phyloP scores from a whole-genome alignment of 352 stramenopile species.

The Vaucheria bursata region DNA sequence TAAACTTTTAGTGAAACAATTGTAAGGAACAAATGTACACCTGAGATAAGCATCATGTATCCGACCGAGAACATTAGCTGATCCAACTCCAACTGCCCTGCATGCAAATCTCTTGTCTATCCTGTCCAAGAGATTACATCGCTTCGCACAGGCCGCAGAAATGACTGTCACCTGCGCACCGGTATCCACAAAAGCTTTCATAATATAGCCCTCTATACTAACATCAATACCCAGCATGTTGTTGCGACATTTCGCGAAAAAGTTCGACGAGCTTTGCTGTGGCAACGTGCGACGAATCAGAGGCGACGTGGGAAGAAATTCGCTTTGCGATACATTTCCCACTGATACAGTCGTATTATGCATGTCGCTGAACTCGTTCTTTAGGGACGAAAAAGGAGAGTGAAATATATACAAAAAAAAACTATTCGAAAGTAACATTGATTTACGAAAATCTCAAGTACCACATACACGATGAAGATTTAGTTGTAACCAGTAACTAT shows the following conservation, averaged over 20 bases:
- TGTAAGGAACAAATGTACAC: too few relatives aligned
- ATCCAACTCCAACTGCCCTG: slow-evolving; percentile 69
- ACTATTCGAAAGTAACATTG: too few relatives aligned
- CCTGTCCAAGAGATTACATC: slow-evolving; percentile 74
- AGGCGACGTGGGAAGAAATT: neutral
- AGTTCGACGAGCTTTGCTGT: neutral
- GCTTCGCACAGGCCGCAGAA: slow-evolving; percentile 74
- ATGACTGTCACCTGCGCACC: slow-evolving; percentile 61
- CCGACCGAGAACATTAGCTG: slow-evolving; percentile 71
- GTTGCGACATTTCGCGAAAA: too few relatives aligned
- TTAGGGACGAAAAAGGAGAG: too few relatives aligned
- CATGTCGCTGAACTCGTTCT: too few relatives aligned
- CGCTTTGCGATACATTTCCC: neutral
- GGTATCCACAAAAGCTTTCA: slow-evolving; percentile 40
- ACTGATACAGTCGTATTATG: too few relatives aligned
- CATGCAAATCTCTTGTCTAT: slow-evolving; percentile 70
- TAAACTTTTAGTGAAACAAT: neutral
- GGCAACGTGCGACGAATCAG: neutral
- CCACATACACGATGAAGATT: too few relatives aligned
- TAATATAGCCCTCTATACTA: slow-evolving; percentile 19
- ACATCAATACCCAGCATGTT: slow-evolving; percentile 37
- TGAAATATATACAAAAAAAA: too few relatives aligned
- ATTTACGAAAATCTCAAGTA: too few relatives aligned
- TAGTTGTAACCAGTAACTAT: too few relatives aligned
- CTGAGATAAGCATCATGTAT: slow-evolving; percentile 52